phyloP scores from a whole-genome alignment of 108 stramenopile species.

The Fragilariopsis cylindrus region DNA sequence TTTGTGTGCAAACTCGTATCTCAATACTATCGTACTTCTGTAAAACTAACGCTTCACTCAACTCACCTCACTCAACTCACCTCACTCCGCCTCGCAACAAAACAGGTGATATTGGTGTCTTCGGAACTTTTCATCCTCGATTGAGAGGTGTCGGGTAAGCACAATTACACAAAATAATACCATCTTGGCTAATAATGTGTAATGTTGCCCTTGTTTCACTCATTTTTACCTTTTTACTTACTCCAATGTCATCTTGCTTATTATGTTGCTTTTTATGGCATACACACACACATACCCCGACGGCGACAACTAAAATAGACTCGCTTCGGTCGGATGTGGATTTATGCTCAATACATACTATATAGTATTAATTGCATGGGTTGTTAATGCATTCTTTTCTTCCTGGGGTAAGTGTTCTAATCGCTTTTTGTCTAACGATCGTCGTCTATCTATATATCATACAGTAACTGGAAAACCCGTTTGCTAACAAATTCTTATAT shows the following conservation, averaged over 20 bases:
- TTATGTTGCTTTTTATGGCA: not conserved
- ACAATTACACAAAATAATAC: not conserved
- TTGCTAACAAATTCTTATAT: too few relatives aligned
- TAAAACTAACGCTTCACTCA: not conserved
- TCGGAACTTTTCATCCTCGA: slow-evolving; percentile 55
- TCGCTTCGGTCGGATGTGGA: slow-evolving; percentile 41
- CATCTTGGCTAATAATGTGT: not conserved
- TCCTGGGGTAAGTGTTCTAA: slow-evolving; percentile 18
- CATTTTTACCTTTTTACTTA: too few relatives aligned
- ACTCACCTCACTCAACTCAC: not conserved
- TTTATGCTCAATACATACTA: slow-evolving; percentile 64
- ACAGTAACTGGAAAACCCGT: too few relatives aligned
- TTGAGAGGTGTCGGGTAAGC: slow-evolving; percentile 54
- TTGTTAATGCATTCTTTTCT: slow-evolving; percentile 52
- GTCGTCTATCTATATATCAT: too few relatives aligned
- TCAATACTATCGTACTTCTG: too few relatives aligned
- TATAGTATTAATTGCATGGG: slow-evolving; percentile 52
- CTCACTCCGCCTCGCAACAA: not conserved
- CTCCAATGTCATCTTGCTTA: too few relatives aligned
- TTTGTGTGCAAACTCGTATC: too few relatives aligned
- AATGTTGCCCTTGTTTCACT: too few relatives aligned
- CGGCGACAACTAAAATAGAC: slow-evolving; percentile 6
- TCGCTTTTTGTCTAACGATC: too few relatives aligned
- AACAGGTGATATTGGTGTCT: slow-evolving; percentile 45
- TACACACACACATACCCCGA: not conserved